Conservation (phyloP, 257 asterid species). For the Schizonepeta tenuifolia region DNA sequence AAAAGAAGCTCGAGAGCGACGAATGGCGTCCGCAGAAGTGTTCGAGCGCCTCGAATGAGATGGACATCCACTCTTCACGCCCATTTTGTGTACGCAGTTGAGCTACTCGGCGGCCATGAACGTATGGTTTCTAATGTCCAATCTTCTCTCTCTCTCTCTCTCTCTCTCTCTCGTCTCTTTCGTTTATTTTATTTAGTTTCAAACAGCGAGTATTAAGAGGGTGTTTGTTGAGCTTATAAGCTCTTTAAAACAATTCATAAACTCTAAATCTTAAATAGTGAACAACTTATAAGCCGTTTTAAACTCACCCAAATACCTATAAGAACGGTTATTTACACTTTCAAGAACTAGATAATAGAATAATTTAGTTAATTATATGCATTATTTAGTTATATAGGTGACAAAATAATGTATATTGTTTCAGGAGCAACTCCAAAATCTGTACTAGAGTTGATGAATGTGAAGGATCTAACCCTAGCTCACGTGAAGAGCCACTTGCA, state of each 20-base stretch:
- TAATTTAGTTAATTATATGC: too few species aligned
- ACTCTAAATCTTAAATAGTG: too few species aligned
- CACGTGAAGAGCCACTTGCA: constrained; percentile 95
- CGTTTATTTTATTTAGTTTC: too few species aligned
- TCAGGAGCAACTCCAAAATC: constrained; percentile 95
- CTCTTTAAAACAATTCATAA: too few species aligned
- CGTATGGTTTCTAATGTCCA: constrained; percentile 25
- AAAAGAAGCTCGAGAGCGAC: constrained; percentile 56
- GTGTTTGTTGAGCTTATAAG: too few species aligned
- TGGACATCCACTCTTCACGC: constrained; percentile 94
- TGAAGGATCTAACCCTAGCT: constrained; percentile 92
- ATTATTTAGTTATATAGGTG: background rate
- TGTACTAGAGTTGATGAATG: constrained; percentile 86
- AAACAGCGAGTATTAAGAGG: too few species aligned
- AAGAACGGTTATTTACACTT: too few species aligned
- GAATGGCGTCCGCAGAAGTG: constrained; percentile 48
- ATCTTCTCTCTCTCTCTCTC: too few species aligned
- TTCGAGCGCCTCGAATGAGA: constrained; percentile 87
- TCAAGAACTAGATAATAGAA: too few species aligned
- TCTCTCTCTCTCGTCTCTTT: too few species aligned
- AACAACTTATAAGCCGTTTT: too few species aligned
- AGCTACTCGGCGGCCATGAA: constrained; percentile 92
- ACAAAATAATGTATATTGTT: background rate
- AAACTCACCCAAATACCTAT: too few species aligned
- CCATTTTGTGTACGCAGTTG: constrained; percentile 86